These are phyloP conservation scores for Penicillium sp. DNA, from an alignment of 2,329 filamentous ascomycete genomes.

Conservation along the genomic window DNA sequence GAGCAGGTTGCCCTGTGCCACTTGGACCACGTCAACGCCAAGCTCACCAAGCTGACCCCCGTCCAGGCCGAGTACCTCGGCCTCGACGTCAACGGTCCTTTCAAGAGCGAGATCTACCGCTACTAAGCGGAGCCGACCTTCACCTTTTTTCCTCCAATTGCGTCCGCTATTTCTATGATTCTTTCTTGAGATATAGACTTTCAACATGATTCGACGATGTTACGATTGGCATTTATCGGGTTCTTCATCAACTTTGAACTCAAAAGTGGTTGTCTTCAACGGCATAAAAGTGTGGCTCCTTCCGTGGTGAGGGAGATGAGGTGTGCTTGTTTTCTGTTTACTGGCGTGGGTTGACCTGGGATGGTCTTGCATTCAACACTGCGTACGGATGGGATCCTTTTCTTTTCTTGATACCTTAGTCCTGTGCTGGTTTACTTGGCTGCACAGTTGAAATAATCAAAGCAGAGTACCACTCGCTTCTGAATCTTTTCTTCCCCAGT, in stretches of 20 bases:
- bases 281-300: conserved; percentile 48
- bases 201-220: conserved; percentile 61
- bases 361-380: conserved; percentile 41
- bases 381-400: conserved; percentile 27
- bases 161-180: conserved; percentile 29
- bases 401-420: conserved; percentile 25
- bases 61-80: conserved; percentile 95
- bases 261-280: conserved; percentile 62
- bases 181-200: conserved; percentile 40
- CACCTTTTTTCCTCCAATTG: conserved; percentile 27
- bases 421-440: conserved; percentile 8
- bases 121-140: conserved; percentile 55
- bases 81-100: conserved; percentile 81
- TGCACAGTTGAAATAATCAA: not conserved
- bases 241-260: conserved; percentile 42
- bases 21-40: conserved; percentile 87
- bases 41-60: conserved; percentile 80
- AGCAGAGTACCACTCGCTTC: not conserved
- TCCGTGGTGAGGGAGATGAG: conserved; percentile 32
- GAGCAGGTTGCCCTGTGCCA: conserved; percentile 97
- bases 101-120: conserved; percentile 79
- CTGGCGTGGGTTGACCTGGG: conserved; percentile 33
- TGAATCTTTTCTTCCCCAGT: not conserved
- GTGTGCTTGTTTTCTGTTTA: conserved; percentile 28
- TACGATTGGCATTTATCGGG: conserved; percentile 54